A percentile compares a stretch with the other conserved stretches of the same genome.
These are phyloP conservation scores for Rhodotorula sp. DNA, from an alignment of 1,284 basidiomycete species.

Conservation along the genomic window DNA sequence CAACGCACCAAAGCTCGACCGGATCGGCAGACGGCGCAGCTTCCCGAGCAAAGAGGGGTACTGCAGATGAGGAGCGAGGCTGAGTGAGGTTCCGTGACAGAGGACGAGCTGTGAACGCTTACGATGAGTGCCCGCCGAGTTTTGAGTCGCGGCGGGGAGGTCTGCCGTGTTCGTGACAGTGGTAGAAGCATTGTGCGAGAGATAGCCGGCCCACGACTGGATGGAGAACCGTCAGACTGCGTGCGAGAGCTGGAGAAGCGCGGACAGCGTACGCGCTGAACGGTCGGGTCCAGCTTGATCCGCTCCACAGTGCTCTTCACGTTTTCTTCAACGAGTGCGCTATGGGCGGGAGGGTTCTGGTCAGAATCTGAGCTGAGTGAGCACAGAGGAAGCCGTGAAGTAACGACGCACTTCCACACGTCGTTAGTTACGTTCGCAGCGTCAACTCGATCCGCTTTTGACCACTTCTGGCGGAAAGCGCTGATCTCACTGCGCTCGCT, in stretches of 20 bases:
- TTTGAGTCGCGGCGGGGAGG: no score
- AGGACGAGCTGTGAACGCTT: no score
- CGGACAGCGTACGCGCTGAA: constrained; percentile 12
- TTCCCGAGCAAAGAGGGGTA: no score
- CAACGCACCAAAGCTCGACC: constrained; percentile 51
- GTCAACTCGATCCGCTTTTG: constrained; percentile 1
- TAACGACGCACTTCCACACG: constrained; percentile 20
- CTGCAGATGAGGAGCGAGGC: no score
- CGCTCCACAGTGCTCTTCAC: constrained; percentile 30
- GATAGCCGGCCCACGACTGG: no score
- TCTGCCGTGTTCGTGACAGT: no score
- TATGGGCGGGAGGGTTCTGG: background rate
- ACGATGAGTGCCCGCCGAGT: no score
- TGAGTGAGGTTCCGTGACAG: no score
- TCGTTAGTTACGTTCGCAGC: constrained; percentile 19
- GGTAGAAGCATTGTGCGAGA: no score
- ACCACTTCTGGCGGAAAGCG: constrained; percentile 20
- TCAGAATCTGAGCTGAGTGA: background rate
- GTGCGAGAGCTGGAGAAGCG: no score
- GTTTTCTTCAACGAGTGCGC: constrained; percentile 41
- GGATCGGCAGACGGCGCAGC: background rate
- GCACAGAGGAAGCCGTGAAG: background rate
- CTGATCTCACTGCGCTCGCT: constrained; percentile 34
- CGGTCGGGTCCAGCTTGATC: constrained; percentile 23
- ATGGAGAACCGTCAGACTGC: background rate